These are phyloP conservation scores for Aspergillus brasiliensis DNA, from an alignment of 2,329 filamentous ascomycete genomes.

Conservation along the genomic window DNA sequence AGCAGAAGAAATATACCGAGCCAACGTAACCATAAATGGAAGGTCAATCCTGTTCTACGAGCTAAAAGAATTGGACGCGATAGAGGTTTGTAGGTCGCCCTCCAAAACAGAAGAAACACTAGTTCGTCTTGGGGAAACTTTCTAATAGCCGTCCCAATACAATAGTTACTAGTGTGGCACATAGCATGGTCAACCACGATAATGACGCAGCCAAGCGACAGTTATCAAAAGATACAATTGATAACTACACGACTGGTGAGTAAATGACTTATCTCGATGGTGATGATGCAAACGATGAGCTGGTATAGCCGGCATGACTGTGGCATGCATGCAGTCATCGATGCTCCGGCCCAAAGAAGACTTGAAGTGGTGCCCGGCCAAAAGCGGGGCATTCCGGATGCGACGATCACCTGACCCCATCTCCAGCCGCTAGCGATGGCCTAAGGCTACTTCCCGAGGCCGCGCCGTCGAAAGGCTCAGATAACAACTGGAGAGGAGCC, in stretches of 20 bases:
- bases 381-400: slow-evolving; percentile 16
- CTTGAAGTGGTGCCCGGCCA: background rate
- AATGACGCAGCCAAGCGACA: background rate
- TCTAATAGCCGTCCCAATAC: too few species aligned
- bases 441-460: slow-evolving; percentile 12
- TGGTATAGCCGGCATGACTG: background rate
- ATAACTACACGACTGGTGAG: background rate
- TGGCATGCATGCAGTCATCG: background rate
- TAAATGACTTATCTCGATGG: background rate
- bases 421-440: slow-evolving; percentile 2
- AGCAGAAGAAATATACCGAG: too few species aligned
- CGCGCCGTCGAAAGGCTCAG: slow-evolving; percentile 8
- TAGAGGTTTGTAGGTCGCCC: too few species aligned
- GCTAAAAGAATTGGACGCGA: too few species aligned
- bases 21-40: too few species aligned
- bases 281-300: background rate
- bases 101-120: too few species aligned
- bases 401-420: slow-evolving; percentile 28
- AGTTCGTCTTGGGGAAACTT: too few species aligned
- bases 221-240: background rate
- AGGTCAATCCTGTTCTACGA: too few species aligned
- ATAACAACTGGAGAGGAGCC: slow-evolving; percentile 5
- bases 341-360: background rate
- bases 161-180: too few species aligned
- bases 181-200: background rate